phyloP scores from a whole-genome alignment of 768 basidiomycete species.

The Mycena maculata region DNA sequence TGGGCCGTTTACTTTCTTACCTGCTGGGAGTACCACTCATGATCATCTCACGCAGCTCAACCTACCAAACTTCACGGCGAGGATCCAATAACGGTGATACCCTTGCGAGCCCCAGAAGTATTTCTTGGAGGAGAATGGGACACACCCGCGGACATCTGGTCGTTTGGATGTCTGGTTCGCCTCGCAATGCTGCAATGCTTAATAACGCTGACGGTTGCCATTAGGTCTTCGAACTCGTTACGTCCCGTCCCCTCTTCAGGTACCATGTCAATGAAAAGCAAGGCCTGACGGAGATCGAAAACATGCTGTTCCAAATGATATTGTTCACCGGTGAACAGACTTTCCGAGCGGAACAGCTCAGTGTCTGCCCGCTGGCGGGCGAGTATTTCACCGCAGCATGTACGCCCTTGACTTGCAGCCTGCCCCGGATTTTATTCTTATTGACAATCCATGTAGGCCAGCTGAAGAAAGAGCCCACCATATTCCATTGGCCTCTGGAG shows the following conservation, averaged over 20 bases:
- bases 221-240: neutral
- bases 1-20: no score
- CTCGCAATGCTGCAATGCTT: neutral
- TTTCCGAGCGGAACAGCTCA: constrained; percentile 19
- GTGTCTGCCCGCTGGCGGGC: constrained; percentile 11
- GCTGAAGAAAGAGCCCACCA: constrained; percentile 9
- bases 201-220: neutral
- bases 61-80: no score
- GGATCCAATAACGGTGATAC: no score
- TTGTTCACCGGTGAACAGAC: neutral
- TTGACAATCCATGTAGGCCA: constrained; percentile 13
- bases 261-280: constrained; percentile 1
- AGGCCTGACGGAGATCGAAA: constrained; percentile 23
- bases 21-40: no score
- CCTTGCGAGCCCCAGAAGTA: no score
- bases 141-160: no score
- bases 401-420: neutral
- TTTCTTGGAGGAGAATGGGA: no score
- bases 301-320: constrained; percentile 27
- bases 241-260: neutral
- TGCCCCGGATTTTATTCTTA: neutral
- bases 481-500: constrained; percentile 16
- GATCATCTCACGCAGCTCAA: no score
- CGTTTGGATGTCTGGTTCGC: no score
- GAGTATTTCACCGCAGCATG: constrained; percentile 1